A percentile compares a stretch with the other conserved stretches of the same genome.
phyloP scores from a whole-genome alignment of 345 rosid species.

The Citrus cavaleriei region DNA sequence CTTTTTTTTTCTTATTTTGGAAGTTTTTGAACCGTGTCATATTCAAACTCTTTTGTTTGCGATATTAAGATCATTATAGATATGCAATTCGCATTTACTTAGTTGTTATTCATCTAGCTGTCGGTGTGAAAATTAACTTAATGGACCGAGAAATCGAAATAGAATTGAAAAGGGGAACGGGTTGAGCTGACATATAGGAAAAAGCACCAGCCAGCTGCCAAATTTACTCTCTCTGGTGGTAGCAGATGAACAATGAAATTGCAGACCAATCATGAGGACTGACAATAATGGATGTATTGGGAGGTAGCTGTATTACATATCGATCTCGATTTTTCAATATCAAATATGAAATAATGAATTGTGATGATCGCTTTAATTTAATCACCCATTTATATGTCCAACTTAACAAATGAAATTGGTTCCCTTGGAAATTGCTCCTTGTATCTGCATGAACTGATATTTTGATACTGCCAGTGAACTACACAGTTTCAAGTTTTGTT shows the following conservation, averaged over 20 bases:
- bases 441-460: not conserved
- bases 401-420: not conserved
- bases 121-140: not conserved
- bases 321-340: too few relatives aligned
- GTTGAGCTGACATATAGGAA: not conserved
- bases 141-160: not conserved
- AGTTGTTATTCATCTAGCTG: too few relatives aligned
- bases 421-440: slow-evolving; percentile 12
- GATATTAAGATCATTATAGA: too few relatives aligned
- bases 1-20: too few relatives aligned
- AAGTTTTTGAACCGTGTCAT: too few relatives aligned
- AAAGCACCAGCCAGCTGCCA: slow-evolving; percentile 13
- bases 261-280: slow-evolving; percentile 27
- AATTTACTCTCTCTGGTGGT: not conserved
- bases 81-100: too few relatives aligned
- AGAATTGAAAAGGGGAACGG: not conserved
- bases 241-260: not conserved
- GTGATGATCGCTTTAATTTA: too few relatives aligned
- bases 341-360: not conserved
- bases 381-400: not conserved
- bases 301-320: slow-evolving; percentile 25
- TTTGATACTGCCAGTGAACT: not conserved
- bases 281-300: slow-evolving; percentile 21
- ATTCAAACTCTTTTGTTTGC: too few relatives aligned
- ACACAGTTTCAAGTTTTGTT: not conserved